phyloP scores from a whole-genome alignment of 2,329 filamentous ascomycete species.

The Neospermospora avenae region DNA sequence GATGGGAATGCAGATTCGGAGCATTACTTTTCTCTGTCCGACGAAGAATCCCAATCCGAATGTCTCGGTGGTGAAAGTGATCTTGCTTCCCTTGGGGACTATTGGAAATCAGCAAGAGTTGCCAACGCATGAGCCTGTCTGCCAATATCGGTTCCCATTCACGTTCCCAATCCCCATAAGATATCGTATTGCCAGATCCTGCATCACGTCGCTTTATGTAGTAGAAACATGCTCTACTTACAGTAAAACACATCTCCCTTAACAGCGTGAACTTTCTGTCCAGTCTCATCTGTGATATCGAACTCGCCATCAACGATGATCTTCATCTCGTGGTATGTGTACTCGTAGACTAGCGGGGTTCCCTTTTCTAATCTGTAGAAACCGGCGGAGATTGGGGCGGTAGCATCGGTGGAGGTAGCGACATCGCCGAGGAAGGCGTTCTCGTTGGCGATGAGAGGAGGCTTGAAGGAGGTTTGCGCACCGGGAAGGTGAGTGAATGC shows the following conservation, averaged over 20 bases:
- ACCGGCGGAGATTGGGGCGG: constrained; percentile 54
- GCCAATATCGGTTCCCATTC: neutral
- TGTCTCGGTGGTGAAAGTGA: constrained; percentile 35
- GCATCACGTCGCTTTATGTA: no score
- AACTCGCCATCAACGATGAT: constrained; percentile 62
- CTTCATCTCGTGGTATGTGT: constrained; percentile 66
- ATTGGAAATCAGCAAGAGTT: constrained; percentile 13
- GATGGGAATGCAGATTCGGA: neutral
- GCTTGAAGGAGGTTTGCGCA: constrained; percentile 55
- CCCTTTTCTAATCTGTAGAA: constrained; percentile 63
- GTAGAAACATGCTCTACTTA: no score
- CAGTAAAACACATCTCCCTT: constrained; percentile 62
- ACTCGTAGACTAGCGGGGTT: constrained; percentile 59
- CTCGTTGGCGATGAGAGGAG: constrained; percentile 59
- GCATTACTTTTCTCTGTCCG: constrained; percentile 34
- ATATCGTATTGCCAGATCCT: no score
- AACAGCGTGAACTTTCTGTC: constrained; percentile 51
- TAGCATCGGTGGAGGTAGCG: constrained; percentile 43
- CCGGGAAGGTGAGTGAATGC: constrained; percentile 45
- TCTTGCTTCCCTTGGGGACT: constrained; percentile 37
- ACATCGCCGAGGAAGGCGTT: constrained; percentile 61
- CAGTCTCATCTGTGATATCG: constrained; percentile 58
- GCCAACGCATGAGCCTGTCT: neutral
- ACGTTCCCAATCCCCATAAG: neutral
- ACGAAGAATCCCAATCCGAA: constrained; percentile 37